Evolutionary conservation across 163 green algal genomes (phyloP).

Genomic region (Botryococcus braunii): DNA sequence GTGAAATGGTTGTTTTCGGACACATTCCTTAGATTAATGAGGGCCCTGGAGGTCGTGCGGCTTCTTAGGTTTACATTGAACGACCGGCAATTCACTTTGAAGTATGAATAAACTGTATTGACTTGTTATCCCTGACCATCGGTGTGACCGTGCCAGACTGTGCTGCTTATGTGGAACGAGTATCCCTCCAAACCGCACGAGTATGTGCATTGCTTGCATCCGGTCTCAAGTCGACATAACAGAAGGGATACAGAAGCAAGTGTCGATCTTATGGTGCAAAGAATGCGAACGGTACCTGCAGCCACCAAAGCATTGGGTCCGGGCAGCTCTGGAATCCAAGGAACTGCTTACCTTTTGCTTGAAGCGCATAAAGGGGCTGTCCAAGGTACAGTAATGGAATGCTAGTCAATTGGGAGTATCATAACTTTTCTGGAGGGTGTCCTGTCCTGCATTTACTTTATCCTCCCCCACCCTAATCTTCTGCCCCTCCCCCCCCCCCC

Average conservation of each 20-base stretch:
- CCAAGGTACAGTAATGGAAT: too few species aligned
- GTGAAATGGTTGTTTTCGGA: too few species aligned
- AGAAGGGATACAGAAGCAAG: slow-evolving; percentile 88
- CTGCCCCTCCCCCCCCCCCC: too few species aligned
- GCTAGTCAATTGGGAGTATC: too few species aligned
- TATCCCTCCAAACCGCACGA: slow-evolving; percentile 89
- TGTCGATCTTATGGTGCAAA: slow-evolving; percentile 31
- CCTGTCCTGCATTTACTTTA: too few species aligned
- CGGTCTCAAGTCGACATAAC: slow-evolving; percentile 96
- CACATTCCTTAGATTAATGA: too few species aligned
- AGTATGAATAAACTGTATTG: not conserved
- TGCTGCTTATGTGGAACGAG: slow-evolving; percentile 90
- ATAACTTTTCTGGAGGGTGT: too few species aligned
- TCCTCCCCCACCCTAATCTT: too few species aligned
- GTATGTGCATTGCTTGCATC: slow-evolving; percentile 99
- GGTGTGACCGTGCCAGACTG: slow-evolving; percentile 44
- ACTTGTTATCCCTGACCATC: not conserved
- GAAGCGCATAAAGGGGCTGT: slow-evolving; percentile 83
- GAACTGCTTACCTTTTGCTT: slow-evolving; percentile 97
- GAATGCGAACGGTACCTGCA: slow-evolving; percentile 92
- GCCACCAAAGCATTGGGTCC: slow-evolving; percentile 92
- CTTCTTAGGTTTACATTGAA: too few species aligned
- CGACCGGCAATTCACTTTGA: too few species aligned
- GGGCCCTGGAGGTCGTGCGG: not conserved
- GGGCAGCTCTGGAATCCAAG: slow-evolving; percentile 86